Evolutionary conservation across 352 stramenopile genomes (phyloP).

Genomic region (Phytophthora tubulina): DNA sequence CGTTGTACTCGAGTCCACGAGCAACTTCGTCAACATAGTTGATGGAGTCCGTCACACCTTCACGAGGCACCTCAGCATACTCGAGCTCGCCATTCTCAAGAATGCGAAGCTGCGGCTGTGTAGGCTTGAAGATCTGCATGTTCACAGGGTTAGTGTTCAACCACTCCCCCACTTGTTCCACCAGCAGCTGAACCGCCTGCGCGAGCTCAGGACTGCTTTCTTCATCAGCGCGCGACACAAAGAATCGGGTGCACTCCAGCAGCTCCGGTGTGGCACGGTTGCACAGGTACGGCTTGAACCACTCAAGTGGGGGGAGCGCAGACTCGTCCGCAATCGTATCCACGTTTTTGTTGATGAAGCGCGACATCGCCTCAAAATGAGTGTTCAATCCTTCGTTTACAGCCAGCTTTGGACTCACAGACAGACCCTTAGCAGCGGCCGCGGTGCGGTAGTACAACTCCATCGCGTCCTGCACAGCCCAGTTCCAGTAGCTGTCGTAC

Average conservation of each 20-base stretch:
- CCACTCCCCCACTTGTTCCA: slow-evolving; percentile 68
- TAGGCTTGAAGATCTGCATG: slow-evolving; percentile 64
- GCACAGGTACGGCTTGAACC: slow-evolving; percentile 73
- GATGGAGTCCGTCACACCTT: slow-evolving; percentile 60
- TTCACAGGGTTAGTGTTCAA: slow-evolving; percentile 65
- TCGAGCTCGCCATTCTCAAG: slow-evolving; percentile 60
- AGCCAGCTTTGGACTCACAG: slow-evolving; percentile 29
- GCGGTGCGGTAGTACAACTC: slow-evolving; percentile 70
- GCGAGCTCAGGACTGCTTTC: slow-evolving; percentile 58
- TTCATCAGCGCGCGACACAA: slow-evolving; percentile 51
- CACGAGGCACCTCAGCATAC: slow-evolving; percentile 65
- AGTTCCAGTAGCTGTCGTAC: slow-evolving; percentile 90
- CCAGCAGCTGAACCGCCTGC: slow-evolving; percentile 65
- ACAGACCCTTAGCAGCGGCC: slow-evolving; percentile 31
- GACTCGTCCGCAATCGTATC: slow-evolving; percentile 51
- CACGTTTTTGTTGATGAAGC: slow-evolving; percentile 64
- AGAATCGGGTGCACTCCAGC: slow-evolving; percentile 62
- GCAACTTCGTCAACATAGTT: slow-evolving; percentile 78
- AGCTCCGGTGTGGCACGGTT: slow-evolving; percentile 80
- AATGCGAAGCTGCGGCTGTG: slow-evolving; percentile 63
- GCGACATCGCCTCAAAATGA: slow-evolving; percentile 64
- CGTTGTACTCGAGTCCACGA: slow-evolving; percentile 66
- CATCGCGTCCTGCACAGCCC: slow-evolving; percentile 73
- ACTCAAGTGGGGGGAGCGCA: slow-evolving; percentile 54
- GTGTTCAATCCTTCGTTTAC: slow-evolving; percentile 40